These are phyloP conservation scores for Gossypium arboreum DNA, from an alignment of 345 rosid genomes.

Conservation along the genomic window DNA sequence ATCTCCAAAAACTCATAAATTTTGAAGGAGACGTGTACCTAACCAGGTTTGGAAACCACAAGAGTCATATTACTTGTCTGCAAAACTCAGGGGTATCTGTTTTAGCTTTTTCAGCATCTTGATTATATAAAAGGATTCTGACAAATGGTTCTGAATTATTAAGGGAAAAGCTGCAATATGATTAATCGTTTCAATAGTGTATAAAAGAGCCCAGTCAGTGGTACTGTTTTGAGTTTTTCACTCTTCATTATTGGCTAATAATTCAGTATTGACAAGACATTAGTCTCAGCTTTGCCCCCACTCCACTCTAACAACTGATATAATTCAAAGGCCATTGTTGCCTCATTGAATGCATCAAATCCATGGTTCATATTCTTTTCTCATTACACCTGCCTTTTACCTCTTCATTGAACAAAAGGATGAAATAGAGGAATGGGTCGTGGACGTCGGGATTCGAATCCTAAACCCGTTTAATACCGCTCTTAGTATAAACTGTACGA, in stretches of 20 bases:
- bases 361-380: background rate
- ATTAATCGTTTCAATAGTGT: background rate
- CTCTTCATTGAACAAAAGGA: too few species aligned
- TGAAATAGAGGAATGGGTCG: too few species aligned
- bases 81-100: background rate
- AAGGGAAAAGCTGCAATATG: conserved; percentile 2
- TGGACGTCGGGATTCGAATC: too few species aligned
- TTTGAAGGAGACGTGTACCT: background rate
- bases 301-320: background rate
- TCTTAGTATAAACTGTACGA: too few species aligned
- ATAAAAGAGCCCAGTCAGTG: background rate
- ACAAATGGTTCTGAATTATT: background rate
- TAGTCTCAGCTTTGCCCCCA: background rate
- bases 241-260: conserved; percentile 11
- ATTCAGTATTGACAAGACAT: conserved; percentile 6
- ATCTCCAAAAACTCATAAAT: background rate
- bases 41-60: background rate
- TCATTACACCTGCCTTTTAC: too few species aligned
- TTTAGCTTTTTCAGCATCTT: background rate
- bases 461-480: too few species aligned
- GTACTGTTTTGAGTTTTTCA: background rate
- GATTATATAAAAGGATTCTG: background rate
- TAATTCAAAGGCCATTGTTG: background rate
- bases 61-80: conserved; percentile 6
- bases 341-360: background rate